phyloP scores from a whole-genome alignment of 2,329 filamentous ascomycete species.

The Leptodontidium sp. region DNA sequence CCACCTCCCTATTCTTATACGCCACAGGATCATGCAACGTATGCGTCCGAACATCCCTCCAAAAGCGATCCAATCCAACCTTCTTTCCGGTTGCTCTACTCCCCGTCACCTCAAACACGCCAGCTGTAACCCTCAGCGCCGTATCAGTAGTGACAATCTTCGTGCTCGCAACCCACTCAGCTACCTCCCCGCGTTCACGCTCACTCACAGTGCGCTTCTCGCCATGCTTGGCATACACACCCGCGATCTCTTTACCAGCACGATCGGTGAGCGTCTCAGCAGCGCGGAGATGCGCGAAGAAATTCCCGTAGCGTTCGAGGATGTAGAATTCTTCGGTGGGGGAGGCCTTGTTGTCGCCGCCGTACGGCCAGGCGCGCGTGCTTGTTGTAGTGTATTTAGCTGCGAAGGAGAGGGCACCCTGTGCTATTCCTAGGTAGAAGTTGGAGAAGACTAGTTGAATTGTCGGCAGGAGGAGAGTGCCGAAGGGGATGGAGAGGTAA shows the following conservation, averaged over 20 bases:
- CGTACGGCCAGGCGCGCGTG: constrained; percentile 70
- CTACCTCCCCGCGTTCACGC: constrained; percentile 63
- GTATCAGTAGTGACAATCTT: constrained; percentile 71
- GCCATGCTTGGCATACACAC: constrained; percentile 55
- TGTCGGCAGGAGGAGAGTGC: constrained; percentile 65
- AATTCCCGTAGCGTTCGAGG: constrained; percentile 69
- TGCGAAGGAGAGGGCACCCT: constrained; percentile 63
- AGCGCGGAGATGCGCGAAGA: constrained; percentile 67
- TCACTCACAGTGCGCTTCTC: constrained; percentile 56
- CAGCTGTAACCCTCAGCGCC: constrained; percentile 63
- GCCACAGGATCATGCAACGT: constrained; percentile 72
- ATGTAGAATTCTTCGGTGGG: constrained; percentile 72
- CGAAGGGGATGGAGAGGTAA: constrained; percentile 61
- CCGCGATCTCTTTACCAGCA: constrained; percentile 58
- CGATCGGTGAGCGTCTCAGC: constrained; percentile 65
- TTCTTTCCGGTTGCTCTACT: constrained; percentile 64
- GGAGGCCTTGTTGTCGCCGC: constrained; percentile 65
- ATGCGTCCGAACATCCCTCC: constrained; percentile 72
- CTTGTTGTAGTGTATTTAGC: constrained; percentile 62
- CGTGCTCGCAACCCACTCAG: constrained; percentile 67
- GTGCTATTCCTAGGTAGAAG: constrained; percentile 70
- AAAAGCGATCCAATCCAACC: constrained; percentile 70
- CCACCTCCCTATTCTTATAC: constrained; percentile 71
- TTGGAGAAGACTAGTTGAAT: constrained; percentile 73
- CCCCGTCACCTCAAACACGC: constrained; percentile 71